A percentile compares a stretch with the other conserved stretches of the same genome.
phyloP scores from a whole-genome alignment of 2,329 filamentous ascomycete genomes.

The Zopfia rhizophila region DNA sequence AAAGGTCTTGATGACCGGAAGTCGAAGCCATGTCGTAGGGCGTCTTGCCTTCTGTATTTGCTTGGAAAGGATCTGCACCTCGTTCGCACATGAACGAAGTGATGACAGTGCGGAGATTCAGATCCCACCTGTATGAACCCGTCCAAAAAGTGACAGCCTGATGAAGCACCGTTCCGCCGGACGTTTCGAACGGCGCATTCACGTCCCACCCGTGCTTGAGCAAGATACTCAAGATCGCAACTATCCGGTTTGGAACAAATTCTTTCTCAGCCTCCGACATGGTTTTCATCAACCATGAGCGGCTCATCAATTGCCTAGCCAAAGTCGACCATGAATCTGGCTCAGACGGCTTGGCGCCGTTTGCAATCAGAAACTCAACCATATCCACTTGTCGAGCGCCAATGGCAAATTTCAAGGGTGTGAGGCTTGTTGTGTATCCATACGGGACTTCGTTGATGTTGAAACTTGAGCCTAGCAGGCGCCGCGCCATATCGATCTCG shows the following conservation, averaged over 20 bases:
- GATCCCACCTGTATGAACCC: conserved; percentile 31
- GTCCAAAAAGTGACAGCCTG: conserved; percentile 37
- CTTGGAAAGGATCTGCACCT: conserved; percentile 26
- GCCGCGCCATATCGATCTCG: conserved; percentile 35
- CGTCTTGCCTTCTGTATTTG: conserved; percentile 30
- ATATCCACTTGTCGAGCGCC: conserved; percentile 35
- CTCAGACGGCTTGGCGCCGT: conserved; percentile 27
- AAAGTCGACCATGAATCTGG: conserved; percentile 34
- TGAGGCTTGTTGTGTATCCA: conserved; percentile 31
- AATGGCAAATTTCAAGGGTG: conserved; percentile 33
- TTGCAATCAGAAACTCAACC: conserved; percentile 30
- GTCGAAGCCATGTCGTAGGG: conserved; percentile 28
- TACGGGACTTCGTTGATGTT: conserved; percentile 36
- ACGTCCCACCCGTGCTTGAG: conserved; percentile 31
- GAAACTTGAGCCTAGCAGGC: conserved; percentile 26
- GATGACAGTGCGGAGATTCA: conserved; percentile 24
- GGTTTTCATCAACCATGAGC: conserved; percentile 35
- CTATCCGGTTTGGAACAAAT: conserved; percentile 22
- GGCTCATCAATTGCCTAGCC: conserved; percentile 31
- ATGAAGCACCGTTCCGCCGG: conserved; percentile 30
- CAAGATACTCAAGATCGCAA: conserved; percentile 26
- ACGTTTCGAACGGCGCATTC: conserved; percentile 24
- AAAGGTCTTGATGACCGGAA: conserved; percentile 29
- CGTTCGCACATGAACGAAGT: conserved; percentile 28
- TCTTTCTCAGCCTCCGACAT: conserved; percentile 31